A percentile compares a stretch with the other conserved stretches of the same genome.
Evolutionary conservation across 257 asterid genomes (phyloP).

Genomic region (Solanum medicagineum): DNA sequence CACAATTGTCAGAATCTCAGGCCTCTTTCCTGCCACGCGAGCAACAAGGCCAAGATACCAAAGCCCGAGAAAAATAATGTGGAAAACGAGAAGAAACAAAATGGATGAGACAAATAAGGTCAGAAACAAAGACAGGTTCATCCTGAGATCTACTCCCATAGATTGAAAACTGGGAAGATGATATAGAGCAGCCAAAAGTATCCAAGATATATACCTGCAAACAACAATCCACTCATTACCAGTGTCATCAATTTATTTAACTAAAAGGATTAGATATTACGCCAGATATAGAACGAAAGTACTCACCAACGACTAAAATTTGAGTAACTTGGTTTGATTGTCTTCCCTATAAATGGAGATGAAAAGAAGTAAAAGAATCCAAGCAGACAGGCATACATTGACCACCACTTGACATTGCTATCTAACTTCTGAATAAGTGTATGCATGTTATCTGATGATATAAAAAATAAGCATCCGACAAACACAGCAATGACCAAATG

Average conservation of each 20-base stretch:
- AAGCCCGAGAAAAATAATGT: conserved; percentile 77
- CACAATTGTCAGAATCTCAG: conserved; percentile 68
- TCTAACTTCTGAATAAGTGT: conserved; percentile 94
- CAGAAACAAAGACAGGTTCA: conserved; percentile 90
- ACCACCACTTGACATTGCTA: conserved; percentile 99
- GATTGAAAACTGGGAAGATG: conserved; percentile 99
- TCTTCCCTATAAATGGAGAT: conserved; percentile 92
- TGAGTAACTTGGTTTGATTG: conserved; percentile 92
- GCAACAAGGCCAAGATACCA: conserved; percentile 96
- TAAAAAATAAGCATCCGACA: conserved; percentile 91
- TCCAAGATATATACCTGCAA: conserved; percentile 89
- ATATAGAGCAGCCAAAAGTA: conserved; percentile 85
- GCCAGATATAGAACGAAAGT: not conserved
- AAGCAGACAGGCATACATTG: conserved; percentile 94
- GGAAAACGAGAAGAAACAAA: conserved; percentile 85
- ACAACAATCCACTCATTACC: not conserved
- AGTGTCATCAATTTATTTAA: not conserved
- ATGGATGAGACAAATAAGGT: conserved; percentile 78
- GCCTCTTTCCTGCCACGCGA: conserved; percentile 92
- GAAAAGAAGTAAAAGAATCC: conserved; percentile 99
- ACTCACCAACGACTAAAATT: conserved; percentile 92
- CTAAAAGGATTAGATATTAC: not conserved
- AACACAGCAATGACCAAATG: conserved; percentile 92
- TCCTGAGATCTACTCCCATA: conserved; percentile 97
- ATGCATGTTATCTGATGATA: conserved; percentile 92